Evolutionary conservation across 371 early-diverging fungal genomes (phyloP).

Genomic region (Chytridium lagenaria): DNA sequence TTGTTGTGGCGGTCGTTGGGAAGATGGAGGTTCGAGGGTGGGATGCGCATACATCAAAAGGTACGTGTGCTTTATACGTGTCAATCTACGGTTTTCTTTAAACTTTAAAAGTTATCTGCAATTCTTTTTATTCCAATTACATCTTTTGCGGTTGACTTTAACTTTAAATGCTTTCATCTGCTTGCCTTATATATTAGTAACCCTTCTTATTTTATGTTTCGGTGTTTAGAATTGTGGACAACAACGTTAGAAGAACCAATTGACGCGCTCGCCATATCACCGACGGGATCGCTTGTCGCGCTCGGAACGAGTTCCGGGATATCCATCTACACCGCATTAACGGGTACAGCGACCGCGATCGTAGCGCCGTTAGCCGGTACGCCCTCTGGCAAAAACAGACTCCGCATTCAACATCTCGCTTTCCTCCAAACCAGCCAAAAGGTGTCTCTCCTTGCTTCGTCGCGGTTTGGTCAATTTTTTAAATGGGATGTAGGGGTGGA

Average conservation of each 20-base stretch:
- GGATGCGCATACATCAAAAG: conserved; percentile 21
- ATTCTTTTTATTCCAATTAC: no score
- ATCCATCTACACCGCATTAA: not conserved
- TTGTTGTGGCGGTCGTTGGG: conserved; percentile 25
- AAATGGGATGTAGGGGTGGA: not conserved
- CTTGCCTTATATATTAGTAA: no score
- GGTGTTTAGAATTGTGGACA: conserved; percentile 26
- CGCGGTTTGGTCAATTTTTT: conserved; percentile 2
- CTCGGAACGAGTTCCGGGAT: conserved; percentile 1
- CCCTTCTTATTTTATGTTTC: no score
- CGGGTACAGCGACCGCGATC: conserved; percentile 3
- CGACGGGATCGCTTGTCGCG: conserved; percentile 20
- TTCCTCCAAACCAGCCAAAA: not conserved
- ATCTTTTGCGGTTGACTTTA: no score
- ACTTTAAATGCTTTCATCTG: no score
- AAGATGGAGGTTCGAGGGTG: conserved; percentile 22
- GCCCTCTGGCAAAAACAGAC: not conserved
- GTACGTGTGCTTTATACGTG: conserved; percentile 13
- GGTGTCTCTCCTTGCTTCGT: not conserved
- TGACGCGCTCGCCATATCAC: conserved; percentile 23
- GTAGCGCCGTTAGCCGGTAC: conserved; percentile 16
- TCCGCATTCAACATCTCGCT: not conserved
- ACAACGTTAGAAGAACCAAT: not conserved
- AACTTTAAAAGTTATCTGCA: no score
- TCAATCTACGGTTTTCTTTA: no score